phyloP scores from a whole-genome alignment of 202 grass and related monocot genomes.

The Eragrostis tef region DNA sequence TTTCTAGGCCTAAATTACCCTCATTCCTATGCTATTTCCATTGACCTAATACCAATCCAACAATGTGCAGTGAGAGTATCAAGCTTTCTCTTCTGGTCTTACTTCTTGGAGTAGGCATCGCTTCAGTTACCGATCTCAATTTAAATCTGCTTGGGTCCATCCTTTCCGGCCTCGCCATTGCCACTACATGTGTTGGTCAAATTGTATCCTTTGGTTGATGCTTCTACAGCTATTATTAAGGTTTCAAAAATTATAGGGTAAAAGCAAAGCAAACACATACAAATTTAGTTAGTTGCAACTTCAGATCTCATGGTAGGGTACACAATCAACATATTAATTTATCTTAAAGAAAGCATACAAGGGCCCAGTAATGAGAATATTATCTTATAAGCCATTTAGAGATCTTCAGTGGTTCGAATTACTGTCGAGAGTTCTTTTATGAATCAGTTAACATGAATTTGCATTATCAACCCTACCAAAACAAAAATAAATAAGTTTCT shows the following conservation, averaged over 20 bases:
- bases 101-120: conserved; percentile 95
- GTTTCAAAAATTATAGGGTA: conserved; percentile 23
- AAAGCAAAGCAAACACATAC: neutral
- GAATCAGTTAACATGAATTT: conserved; percentile 44
- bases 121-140: conserved; percentile 95
- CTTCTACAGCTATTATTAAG: conserved; percentile 25
- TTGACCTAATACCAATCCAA: conserved; percentile 55
- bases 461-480: conserved; percentile 4
- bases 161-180: conserved; percentile 89
- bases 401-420: conserved; percentile 15
- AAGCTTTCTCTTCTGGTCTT: conserved; percentile 90
- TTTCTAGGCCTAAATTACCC: neutral
- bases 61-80: conserved; percentile 79
- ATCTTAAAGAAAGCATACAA: conserved; percentile 31
- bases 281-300: neutral
- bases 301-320: conserved; percentile 19
- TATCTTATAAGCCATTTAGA: conserved; percentile 3
- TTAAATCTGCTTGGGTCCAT: conserved; percentile 90
- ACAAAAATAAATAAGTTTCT: neutral
- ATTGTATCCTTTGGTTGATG: conserved; percentile 82
- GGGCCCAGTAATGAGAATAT: conserved; percentile 15
- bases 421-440: conserved; percentile 33
- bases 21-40: conserved; percentile 34
- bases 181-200: conserved; percentile 95
- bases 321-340: conserved; percentile 30